A percentile compares a stretch with the other conserved stretches of the same genome.
Evolutionary conservation across 768 basidiomycete genomes (phyloP).

Genomic region (Solioccasus polychromus): DNA sequence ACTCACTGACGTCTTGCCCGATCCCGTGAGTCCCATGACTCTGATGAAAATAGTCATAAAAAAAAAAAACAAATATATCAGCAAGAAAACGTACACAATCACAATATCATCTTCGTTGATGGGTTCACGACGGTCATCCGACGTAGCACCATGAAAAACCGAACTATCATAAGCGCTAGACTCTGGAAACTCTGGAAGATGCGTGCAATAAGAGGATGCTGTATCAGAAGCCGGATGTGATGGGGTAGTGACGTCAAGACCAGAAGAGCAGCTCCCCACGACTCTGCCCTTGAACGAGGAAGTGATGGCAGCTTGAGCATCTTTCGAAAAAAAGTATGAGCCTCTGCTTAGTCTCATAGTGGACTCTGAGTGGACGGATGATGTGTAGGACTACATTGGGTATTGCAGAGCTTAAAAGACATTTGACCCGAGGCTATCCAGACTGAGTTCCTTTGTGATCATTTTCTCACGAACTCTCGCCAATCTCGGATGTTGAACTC

Average conservation of each 20-base stretch:
- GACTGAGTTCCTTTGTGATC: no score
- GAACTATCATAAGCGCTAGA: not conserved
- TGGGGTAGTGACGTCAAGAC: not conserved
- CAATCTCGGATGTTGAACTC: no score
- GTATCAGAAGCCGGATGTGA: not conserved
- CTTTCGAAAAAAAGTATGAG: no score
- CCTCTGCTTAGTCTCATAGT: no score
- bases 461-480: no score
- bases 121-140: not conserved
- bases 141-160: not conserved
- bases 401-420: no score
- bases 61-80: not conserved
- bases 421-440: no score
- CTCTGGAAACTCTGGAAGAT: not conserved
- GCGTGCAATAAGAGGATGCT: not conserved
- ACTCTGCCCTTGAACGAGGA: not conserved
- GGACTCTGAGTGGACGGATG: no score
- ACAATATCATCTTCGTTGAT: conserved; percentile 10
- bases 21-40: conserved; percentile 17
- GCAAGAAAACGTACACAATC: conserved; percentile 14
- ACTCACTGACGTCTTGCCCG: conserved; percentile 20
- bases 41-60: not conserved
- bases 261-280: not conserved
- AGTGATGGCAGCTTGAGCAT: no score
- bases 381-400: no score